Percentiles rank a stretch among this genome's conserved stretches.
These are phyloP conservation scores for Erodium trifolium DNA, from an alignment of 441 rosid species.

Conservation along the genomic window DNA sequence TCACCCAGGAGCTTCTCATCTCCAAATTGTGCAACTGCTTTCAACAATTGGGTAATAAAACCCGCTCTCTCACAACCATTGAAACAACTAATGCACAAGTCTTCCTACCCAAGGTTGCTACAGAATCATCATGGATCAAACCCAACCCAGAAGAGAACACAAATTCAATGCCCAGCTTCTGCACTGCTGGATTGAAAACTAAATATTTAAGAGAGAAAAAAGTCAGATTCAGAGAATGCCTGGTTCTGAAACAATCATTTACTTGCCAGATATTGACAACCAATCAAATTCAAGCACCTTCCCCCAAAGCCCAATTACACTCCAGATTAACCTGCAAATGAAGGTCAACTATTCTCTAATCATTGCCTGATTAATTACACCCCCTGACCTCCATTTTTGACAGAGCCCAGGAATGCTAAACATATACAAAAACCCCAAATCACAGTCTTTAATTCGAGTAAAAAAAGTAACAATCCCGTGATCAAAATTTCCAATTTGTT, in stretches of 20 bases:
- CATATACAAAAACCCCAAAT: neutral
- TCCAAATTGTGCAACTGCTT: conserved; percentile 28
- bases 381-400: neutral
- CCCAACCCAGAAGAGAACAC: neutral
- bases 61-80: conserved; percentile 5
- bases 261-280: neutral
- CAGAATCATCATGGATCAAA: conserved; percentile 11
- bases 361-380: neutral
- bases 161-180: neutral
- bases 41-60: neutral
- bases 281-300: neutral
- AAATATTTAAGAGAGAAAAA: too few relatives aligned
- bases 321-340: neutral
- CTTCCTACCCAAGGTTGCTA: neutral
- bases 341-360: neutral
- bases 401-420: neutral
- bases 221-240: neutral
- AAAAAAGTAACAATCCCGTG: neutral
- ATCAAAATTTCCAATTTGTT: neutral
- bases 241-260: neutral
- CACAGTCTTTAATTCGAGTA: neutral
- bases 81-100: conserved; percentile 17
- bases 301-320: neutral
- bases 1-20: conserved; percentile 83
- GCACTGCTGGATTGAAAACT: neutral